Evolutionary conservation across 768 basidiomycete species (phyloP).

Genomic region (Serendipita indica): DNA sequence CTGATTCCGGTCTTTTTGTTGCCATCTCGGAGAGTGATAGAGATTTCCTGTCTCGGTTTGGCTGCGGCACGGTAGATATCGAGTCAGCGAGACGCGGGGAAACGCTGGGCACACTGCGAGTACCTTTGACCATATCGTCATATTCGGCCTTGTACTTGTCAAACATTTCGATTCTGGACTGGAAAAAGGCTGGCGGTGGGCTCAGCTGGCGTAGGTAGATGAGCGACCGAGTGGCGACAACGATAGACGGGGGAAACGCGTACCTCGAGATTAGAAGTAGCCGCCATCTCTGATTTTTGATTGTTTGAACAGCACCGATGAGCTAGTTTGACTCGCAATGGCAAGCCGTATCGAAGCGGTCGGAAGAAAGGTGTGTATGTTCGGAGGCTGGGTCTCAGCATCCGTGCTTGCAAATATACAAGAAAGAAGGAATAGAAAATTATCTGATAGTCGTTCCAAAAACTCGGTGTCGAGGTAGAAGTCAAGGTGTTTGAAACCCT

Average conservation of each 20-base stretch:
- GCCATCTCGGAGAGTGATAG: slow-evolving; percentile 75
- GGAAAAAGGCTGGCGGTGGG: slow-evolving; percentile 77
- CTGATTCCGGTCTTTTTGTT: slow-evolving; percentile 67
- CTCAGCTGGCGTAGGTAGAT: slow-evolving; percentile 37
- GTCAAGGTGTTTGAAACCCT: no score
- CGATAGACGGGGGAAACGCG: not conserved
- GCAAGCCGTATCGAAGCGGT: not conserved
- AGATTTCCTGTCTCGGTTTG: slow-evolving; percentile 73
- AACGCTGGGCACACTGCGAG: slow-evolving; percentile 17
- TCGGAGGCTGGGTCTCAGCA: slow-evolving; percentile 6
- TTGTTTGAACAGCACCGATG: not conserved
- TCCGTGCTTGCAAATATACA: not conserved
- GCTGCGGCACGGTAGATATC: slow-evolving; percentile 24
- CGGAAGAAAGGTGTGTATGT: not conserved
- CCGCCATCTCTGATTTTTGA: not conserved
- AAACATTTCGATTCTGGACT: slow-evolving; percentile 79
- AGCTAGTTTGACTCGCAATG: not conserved
- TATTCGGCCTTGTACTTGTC: slow-evolving; percentile 74
- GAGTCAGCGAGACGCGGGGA: not conserved
- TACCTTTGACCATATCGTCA: slow-evolving; percentile 66
- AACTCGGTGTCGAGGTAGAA: no score
- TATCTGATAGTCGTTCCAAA: no score
- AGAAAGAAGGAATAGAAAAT: not conserved
- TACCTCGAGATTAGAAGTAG: not conserved
- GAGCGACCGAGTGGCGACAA: not conserved